Evolutionary conservation across 2,329 filamentous ascomycete genomes (phyloP), one percentile per base, ranked within the genome.

Genomic region (Knufia petricola): DNA sequence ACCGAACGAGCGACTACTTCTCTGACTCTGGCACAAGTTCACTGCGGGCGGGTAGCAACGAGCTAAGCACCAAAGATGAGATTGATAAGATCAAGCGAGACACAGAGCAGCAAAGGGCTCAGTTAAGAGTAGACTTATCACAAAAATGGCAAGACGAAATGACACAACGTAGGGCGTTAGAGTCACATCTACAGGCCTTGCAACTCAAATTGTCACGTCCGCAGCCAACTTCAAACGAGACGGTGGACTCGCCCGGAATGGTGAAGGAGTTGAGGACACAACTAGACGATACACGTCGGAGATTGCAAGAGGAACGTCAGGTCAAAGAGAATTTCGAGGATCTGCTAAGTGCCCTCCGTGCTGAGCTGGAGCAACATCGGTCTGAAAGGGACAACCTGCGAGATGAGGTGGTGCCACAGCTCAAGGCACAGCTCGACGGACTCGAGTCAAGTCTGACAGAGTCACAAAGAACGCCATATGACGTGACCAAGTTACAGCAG

Each of bases 281-380:
- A 0, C 81, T 94, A 55, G 88, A 95, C 57, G 87, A 94, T 60
- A 77, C 90, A 41, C 81, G 84, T 54, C 81, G 89, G 58, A 84
- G 86, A 57, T 73, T 98, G 38, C 74, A 78, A 1, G 88, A 96
- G 61, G 92, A 98, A 68, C 79, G 85, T 49, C 79, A 86, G 63
- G 81, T 85, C 58, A 95, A 94, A 65, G 82, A 87, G 61, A 95
- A 94, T 64, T 94, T 96, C 59, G 88, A 96, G 67, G 89, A 95
- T 63, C 75, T 98, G 37, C 74, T 96, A 38, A 80, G 82, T 4
- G 90, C 86, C 3, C 81, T 96, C 58, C 84, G 85, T 58, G 78
- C 81, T 20, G 88, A 98, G 63, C 73, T 96, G 12, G 79, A 89
- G 59, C 84, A 81, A 56, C 79, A 88, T 46, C 79, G 85, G 52